Evolutionary conservation across 2,329 filamentous ascomycete species (phyloP), one percentile per base, ranked within the genome.

Genomic region (Shiraia sp.): DNA sequence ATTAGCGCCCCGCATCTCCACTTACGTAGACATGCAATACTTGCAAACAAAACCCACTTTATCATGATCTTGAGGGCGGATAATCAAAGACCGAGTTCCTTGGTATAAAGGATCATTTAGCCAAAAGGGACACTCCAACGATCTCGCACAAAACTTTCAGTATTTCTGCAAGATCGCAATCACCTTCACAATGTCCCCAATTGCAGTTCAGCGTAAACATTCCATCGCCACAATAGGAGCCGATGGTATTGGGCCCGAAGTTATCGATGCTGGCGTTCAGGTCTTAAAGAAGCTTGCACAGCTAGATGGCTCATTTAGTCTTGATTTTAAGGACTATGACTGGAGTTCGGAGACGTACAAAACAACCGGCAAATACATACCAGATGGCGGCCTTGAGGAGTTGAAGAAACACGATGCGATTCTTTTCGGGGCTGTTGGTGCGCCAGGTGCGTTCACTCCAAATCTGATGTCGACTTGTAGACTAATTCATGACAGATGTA

Each of bases 201-300:
- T 50, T 27, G 47, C 53, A 24, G 39, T 55, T 3, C 46, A 49
- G 23, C 55, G 53, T 13, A 58, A 49, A 16, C 46, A 65, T 33
- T 65, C 55, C 35, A 63, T 66, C 35, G 63, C 62, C 12, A 63
- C 59, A 75, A 85, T 88, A 40, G 82, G 83, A 0, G 85, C 81
- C 6, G 85, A 88, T 57, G 85, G 85, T 39, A 87, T 88, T 46
- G 85, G 85, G 2, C 78, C 78, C 1, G 85, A 88, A 64, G 84
- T 88, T 9, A 80, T 86, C 64, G 72, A 76, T 23, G 82, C 82
- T 1, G 83, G 82, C 2, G 79, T 87, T 7, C 72, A 77, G 29
- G 85, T 85, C 0, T 67, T 88, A 36, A 74, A 82, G 47, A 75
- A 75, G 10, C 64, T 85, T 1, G 70, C 74, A 4, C 60, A 72